These are phyloP conservation scores for Fusarium sp. DNA, from an alignment of 2,329 filamentous ascomycete genomes.

Conservation along the genomic window DNA sequence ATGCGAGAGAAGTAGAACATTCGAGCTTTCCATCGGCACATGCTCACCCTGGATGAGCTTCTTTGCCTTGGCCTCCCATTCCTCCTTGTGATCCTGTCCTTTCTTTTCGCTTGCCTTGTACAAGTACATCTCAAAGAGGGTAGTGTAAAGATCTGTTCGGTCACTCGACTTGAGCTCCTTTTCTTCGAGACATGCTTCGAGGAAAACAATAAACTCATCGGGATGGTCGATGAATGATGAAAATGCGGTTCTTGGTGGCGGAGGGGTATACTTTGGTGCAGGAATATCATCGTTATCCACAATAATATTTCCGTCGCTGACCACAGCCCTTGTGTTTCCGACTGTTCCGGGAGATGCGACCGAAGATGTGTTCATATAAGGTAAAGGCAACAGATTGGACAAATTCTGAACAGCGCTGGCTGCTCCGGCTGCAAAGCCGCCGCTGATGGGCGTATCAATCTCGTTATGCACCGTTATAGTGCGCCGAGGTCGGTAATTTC, in stretches of 20 bases:
- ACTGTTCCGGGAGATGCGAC: conserved; percentile 63
- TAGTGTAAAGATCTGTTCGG: conserved; percentile 89
- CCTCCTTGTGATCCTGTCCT: conserved; percentile 71
- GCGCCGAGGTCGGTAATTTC: conserved; percentile 78
- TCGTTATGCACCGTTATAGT: conserved; percentile 57
- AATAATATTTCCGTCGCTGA: conserved; percentile 62
- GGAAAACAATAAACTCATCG: conserved; percentile 88
- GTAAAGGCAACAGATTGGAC: conserved; percentile 82
- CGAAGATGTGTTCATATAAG: conserved; percentile 79
- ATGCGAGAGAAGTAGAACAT: conserved; percentile 91
- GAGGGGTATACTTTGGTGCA: conserved; percentile 74
- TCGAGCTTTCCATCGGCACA: conserved; percentile 91
- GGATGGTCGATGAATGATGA: conserved; percentile 96
- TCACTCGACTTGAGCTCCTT: conserved; percentile 77
- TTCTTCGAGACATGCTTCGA: conserved; percentile 86
- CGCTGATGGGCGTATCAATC: conserved; percentile 50
- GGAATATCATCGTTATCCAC: conserved; percentile 59
- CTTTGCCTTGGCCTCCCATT: conserved; percentile 93
- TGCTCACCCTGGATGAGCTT: conserved; percentile 84
- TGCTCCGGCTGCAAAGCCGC: conserved; percentile 65
- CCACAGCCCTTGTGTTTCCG: conserved; percentile 60
- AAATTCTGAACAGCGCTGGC: conserved; percentile 87
- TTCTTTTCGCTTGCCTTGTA: conserved; percentile 84
- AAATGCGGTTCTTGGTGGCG: conserved; percentile 88
- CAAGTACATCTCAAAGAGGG: conserved; percentile 97